A percentile compares a stretch with the other conserved stretches of the same genome.
Conservation (phyloP, 192 early-diverging fungal genomes). For the Cetraspora pellucida region DNA sequence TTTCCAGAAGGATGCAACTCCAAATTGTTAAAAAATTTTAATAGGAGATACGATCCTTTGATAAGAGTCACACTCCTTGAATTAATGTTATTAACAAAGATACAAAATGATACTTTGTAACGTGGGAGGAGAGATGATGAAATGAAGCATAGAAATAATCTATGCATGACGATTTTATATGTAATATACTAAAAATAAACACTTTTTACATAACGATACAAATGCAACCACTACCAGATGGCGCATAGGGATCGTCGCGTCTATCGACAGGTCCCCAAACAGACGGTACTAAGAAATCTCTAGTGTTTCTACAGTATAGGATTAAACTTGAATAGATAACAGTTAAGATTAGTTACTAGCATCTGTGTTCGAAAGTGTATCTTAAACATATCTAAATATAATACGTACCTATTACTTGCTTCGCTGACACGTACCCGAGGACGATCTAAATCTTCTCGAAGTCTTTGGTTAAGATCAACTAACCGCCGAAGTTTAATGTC, state of each 20-base stretch:
- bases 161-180: too few relatives aligned
- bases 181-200: too few relatives aligned
- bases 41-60: too few relatives aligned
- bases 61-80: too few relatives aligned
- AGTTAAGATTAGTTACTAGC: too few relatives aligned
- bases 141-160: too few relatives aligned
- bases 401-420: conserved; percentile 6
- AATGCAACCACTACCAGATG: conserved; percentile 14
- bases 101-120: too few relatives aligned
- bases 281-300: conserved; percentile 47
- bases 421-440: conserved; percentile 27
- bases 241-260: conserved; percentile 47
- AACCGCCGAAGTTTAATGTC: conserved; percentile 16
- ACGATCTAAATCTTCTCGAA: conserved; percentile 29
- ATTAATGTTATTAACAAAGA: too few relatives aligned
- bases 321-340: conserved; percentile 38
- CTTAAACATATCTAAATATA: background rate
- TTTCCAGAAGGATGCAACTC: too few relatives aligned
- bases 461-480: conserved; percentile 28
- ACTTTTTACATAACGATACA: conserved; percentile 32
- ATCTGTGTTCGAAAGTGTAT: background rate
- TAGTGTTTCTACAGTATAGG: conserved; percentile 43
- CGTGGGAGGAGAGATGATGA: too few relatives aligned
- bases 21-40: too few relatives aligned
- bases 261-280: conserved; percentile 53